These are phyloP conservation scores for Sicyos baderoa DNA, from an alignment of 306 rosid genomes.

Conservation along the genomic window DNA sequence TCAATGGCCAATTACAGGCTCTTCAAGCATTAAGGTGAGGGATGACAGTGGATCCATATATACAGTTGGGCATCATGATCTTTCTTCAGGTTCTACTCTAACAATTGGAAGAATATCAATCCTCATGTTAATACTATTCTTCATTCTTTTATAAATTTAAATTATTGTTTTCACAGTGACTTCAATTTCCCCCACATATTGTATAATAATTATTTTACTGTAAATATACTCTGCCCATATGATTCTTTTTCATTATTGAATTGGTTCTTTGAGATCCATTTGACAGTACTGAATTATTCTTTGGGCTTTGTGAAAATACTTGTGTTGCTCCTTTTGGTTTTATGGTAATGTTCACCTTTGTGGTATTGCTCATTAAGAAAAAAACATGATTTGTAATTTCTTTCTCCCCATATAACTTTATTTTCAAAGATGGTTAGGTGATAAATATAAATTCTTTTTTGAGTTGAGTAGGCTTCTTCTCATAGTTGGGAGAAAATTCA, in stretches of 20 bases:
- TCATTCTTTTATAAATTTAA: constrained; percentile 12
- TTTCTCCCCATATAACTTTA: too few relatives aligned
- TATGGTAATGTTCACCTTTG: neutral
- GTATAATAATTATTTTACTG: neutral
- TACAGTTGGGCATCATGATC: constrained; percentile 56
- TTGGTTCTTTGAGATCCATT: constrained; percentile 6
- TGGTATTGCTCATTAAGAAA: too few relatives aligned
- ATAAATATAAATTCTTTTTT: too few relatives aligned
- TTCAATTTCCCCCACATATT: neutral
- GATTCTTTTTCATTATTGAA: constrained; percentile 5
- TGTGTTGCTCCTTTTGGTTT: too few relatives aligned
- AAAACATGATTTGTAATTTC: neutral
- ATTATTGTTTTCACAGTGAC: neutral
- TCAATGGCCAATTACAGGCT: constrained; percentile 26
- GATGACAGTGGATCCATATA: constrained; percentile 54
- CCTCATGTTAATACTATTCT: neutral
- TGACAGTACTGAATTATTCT: constrained; percentile 2
- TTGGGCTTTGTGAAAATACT: neutral
- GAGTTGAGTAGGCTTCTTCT: too few relatives aligned
- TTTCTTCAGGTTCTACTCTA: constrained; percentile 14
- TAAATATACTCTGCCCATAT: neutral
- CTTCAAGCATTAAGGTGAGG: constrained; percentile 73
- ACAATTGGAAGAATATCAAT: constrained; percentile 13
- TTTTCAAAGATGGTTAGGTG: too few relatives aligned
- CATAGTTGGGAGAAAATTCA: too few relatives aligned